phyloP scores from a whole-genome alignment of 768 basidiomycete species.

The Boletus patriciae region DNA sequence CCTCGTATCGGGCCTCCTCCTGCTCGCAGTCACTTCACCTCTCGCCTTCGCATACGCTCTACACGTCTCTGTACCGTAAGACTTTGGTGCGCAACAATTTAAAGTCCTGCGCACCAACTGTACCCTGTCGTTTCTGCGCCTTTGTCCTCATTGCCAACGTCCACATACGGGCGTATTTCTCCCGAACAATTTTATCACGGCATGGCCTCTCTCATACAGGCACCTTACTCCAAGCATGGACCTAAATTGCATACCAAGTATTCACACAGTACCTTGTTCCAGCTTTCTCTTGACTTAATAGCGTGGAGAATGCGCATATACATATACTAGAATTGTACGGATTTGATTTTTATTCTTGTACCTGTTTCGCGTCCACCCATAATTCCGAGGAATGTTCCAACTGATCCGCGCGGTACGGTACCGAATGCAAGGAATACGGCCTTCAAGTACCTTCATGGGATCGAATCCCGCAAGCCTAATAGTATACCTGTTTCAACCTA shows the following conservation, averaged over 20 bases:
- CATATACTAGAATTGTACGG: slow-evolving; percentile 14
- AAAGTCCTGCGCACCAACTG: background rate
- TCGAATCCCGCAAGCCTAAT: background rate
- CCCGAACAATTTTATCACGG: slow-evolving; percentile 3
- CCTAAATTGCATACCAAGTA: slow-evolving; percentile 17
- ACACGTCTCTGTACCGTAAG: slow-evolving; percentile 4
- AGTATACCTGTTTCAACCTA: background rate
- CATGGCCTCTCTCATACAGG: slow-evolving; percentile 11
- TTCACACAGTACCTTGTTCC: slow-evolving; percentile 1
- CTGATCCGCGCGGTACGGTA: background rate
- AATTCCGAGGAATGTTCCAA: slow-evolving; percentile 7
- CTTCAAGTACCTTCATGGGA: background rate
- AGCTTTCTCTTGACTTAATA: slow-evolving; percentile 13
- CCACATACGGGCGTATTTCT: background rate
- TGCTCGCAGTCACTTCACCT: slow-evolving; percentile 18
- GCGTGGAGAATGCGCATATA: slow-evolving; percentile 10
- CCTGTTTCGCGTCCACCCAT: slow-evolving; percentile 9
- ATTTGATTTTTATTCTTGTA: slow-evolving; percentile 22
- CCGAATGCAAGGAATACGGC: background rate
- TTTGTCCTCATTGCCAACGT: background rate
- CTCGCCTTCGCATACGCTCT: slow-evolving; percentile 19
- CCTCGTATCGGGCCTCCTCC: slow-evolving; percentile 17
- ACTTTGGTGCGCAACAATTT: background rate
- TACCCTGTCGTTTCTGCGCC: background rate
- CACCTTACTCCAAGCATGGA: slow-evolving; percentile 13